These are phyloP conservation scores for Trifolium fragiferum DNA, from an alignment of 306 rosid species.

Conservation along the genomic window DNA sequence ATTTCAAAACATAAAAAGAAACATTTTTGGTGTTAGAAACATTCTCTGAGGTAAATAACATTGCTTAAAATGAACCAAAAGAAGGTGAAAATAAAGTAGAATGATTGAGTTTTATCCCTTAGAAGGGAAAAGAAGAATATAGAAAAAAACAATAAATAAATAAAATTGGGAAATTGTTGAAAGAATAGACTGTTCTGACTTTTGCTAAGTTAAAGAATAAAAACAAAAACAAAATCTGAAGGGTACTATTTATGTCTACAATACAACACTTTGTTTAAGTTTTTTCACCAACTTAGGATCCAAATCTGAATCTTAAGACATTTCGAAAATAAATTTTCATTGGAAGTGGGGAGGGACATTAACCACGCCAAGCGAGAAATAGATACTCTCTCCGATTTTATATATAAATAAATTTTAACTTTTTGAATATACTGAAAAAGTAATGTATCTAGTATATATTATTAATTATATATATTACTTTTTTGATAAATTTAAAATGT, in stretches of 20 bases:
- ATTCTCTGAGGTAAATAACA: slow-evolving; percentile 8
- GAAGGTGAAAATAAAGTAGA: neutral
- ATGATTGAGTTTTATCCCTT: slow-evolving; percentile 35
- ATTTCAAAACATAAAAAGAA: slow-evolving; percentile 1
- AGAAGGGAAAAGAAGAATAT: slow-evolving; percentile 19
- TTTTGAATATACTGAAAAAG: no score
- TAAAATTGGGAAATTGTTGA: slow-evolving; percentile 30
- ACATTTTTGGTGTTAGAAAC: slow-evolving; percentile 17
- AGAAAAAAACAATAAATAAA: slow-evolving; percentile 42
- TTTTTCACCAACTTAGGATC: slow-evolving; percentile 44
- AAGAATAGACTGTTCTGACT: slow-evolving; percentile 46
- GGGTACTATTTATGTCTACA: neutral
- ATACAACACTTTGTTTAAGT: no score
- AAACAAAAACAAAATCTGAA: slow-evolving; percentile 41
- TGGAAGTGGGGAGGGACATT: slow-evolving; percentile 17
- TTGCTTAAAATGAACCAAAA: slow-evolving; percentile 27
- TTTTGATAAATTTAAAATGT: no score
- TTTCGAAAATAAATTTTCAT: neutral
- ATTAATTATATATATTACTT: no score
- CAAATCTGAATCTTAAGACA: slow-evolving; percentile 50
- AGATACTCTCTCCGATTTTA: no score
- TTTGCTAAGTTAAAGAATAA: slow-evolving; percentile 26
- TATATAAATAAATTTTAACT: no score
- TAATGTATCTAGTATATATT: no score
- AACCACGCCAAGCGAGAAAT: neutral